Conservation (phyloP, 495 filamentous ascomycete genomes). For the Glonium stellatum region DNA sequence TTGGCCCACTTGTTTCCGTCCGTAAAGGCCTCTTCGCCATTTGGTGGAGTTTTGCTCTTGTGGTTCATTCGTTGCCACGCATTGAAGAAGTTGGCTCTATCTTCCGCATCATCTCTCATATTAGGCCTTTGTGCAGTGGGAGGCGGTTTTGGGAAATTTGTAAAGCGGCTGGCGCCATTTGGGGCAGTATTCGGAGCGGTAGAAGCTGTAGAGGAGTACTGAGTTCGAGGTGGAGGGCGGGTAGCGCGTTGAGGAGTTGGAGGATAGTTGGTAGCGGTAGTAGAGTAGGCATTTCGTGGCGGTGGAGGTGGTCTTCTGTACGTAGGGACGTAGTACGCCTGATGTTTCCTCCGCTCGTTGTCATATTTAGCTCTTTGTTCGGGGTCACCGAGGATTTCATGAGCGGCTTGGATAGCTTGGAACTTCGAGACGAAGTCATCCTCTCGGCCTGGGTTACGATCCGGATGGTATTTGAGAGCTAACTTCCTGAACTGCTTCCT, state of each 20-base stretch:
- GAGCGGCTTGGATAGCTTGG: slow-evolving; percentile 74
- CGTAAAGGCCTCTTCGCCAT: slow-evolving; percentile 5
- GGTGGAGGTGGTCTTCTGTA: slow-evolving; percentile 32
- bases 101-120: slow-evolving; percentile 48
- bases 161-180: slow-evolving; percentile 33
- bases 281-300: slow-evolving; percentile 34
- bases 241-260: slow-evolving; percentile 34
- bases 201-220: slow-evolving; percentile 22
- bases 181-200: slow-evolving; percentile 31
- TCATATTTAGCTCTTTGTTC: slow-evolving; percentile 68
- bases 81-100: slow-evolving; percentile 51
- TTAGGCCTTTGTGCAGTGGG: slow-evolving; percentile 26
- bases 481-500: slow-evolving; percentile 83
- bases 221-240: background rate
- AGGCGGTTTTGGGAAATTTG: slow-evolving; percentile 32
- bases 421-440: slow-evolving; percentile 71
- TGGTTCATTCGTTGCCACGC: slow-evolving; percentile 68
- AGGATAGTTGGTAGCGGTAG: slow-evolving; percentile 41
- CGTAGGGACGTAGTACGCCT: background rate
- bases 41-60: slow-evolving; percentile 21
- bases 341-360: slow-evolving; percentile 47
- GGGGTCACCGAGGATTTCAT: slow-evolving; percentile 72
- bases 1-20: slow-evolving; percentile 4
- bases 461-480: slow-evolving; percentile 80
- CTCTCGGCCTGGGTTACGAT: slow-evolving; percentile 80